phyloP scores from a whole-genome alignment of 371 early-diverging fungal genomes.

The Zopfochytrium polystomum region DNA sequence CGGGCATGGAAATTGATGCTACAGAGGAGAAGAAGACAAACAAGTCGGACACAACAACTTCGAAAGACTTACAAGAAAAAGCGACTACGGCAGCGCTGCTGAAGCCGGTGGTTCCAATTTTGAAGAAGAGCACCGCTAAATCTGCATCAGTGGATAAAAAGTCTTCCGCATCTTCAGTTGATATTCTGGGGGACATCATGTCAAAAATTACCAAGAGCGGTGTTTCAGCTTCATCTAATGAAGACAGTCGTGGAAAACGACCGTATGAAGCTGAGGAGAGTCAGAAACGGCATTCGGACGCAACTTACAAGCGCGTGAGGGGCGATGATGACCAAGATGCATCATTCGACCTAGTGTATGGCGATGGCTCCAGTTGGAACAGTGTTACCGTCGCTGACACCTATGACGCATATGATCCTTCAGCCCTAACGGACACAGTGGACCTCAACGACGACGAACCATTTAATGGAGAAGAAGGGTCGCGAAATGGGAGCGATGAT shows the following conservation, averaged over 20 bases:
- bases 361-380: background rate
- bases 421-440: background rate
- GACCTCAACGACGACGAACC: background rate
- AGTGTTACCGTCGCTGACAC: background rate
- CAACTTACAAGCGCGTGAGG: too few relatives aligned
- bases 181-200: too few relatives aligned
- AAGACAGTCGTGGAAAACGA: too few relatives aligned
- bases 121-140: too few relatives aligned
- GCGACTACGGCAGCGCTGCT: background rate
- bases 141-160: too few relatives aligned
- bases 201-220: too few relatives aligned
- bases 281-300: too few relatives aligned
- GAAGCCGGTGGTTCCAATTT: background rate
- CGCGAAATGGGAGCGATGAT: background rate
- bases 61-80: background rate
- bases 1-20: background rate
- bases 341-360: too few relatives aligned
- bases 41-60: background rate
- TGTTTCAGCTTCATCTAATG: too few relatives aligned
- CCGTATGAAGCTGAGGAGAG: too few relatives aligned
- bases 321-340: too few relatives aligned
- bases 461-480: background rate
- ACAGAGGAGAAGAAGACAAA: conserved; percentile 19
- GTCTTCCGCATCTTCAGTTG: too few relatives aligned
- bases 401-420: background rate